phyloP scores from a whole-genome alignment of 208 protist genomes.

The Crithidia fasciculata region DNA sequence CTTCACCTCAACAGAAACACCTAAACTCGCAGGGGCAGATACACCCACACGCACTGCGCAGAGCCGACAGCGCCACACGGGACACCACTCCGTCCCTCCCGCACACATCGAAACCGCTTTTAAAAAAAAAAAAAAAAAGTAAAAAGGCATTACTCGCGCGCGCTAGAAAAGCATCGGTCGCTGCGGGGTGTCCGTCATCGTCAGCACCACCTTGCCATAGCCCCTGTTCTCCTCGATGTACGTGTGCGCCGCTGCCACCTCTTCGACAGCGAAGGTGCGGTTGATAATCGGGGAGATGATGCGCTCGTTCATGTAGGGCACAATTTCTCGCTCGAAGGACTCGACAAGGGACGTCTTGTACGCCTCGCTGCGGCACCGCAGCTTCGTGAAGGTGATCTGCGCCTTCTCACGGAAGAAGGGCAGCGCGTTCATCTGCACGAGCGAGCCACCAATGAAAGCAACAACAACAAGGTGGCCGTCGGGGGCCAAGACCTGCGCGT shows the following conservation, averaged over 20 bases:
- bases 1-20: too few species aligned
- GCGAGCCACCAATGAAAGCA: constrained; percentile 68
- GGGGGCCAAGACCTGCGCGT: constrained; percentile 55
- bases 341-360: constrained; percentile 66
- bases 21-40: too few species aligned
- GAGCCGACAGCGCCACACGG: too few species aligned
- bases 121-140: too few species aligned
- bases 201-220: constrained; percentile 75
- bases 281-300: constrained; percentile 56
- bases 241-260: constrained; percentile 58
- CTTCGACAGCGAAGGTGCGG: constrained; percentile 56
- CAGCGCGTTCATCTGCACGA: constrained; percentile 52
- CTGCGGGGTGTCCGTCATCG: constrained; percentile 14
- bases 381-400: constrained; percentile 70
- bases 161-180: neutral
- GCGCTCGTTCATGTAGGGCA: constrained; percentile 63
- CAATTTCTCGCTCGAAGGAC: constrained; percentile 60
- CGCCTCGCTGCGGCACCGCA: constrained; percentile 54
- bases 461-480: constrained; percentile 68
- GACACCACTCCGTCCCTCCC: too few species aligned
- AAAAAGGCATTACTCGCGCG: too few species aligned
- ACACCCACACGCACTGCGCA: too few species aligned
- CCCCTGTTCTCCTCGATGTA: constrained; percentile 53
- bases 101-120: too few species aligned
- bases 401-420: constrained; percentile 61